A percentile compares a stretch with the other conserved stretches of the same genome.
phyloP scores from a whole-genome alignment of 345 rosid genomes.

The Jatropha curcas region DNA sequence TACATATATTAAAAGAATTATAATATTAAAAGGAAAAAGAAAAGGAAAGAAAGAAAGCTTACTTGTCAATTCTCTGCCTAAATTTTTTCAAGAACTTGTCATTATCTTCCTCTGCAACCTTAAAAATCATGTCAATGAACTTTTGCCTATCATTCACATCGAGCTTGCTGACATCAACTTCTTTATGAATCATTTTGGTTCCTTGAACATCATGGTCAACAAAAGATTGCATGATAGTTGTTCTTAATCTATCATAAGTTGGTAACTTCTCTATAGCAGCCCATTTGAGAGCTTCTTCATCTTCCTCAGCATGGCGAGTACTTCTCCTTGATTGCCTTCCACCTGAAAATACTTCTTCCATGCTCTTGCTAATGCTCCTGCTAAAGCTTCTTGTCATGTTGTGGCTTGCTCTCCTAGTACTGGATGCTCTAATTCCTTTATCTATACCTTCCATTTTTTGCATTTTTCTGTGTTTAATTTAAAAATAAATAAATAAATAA shows the following conservation, averaged over 20 bases:
- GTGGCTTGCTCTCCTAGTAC: constrained; percentile 28
- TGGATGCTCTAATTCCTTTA: constrained; percentile 25
- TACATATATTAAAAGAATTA: too few relatives aligned
- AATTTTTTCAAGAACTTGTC: constrained; percentile 72
- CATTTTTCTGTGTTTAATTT: neutral
- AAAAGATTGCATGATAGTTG: constrained; percentile 60
- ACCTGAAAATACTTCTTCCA: constrained; percentile 62
- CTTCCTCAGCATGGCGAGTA: constrained; percentile 53
- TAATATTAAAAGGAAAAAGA: neutral
- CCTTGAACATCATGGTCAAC: constrained; percentile 43
- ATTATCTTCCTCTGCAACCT: constrained; percentile 86
- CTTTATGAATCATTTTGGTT: constrained; percentile 34
- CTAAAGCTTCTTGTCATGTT: constrained; percentile 56
- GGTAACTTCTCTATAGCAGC: constrained; percentile 93
- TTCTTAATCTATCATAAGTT: constrained; percentile 73
- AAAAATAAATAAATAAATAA: too few relatives aligned
- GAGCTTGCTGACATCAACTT: constrained; percentile 75
- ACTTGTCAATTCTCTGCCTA: constrained; percentile 74
- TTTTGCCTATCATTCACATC: constrained; percentile 60
- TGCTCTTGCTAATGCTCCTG: constrained; percentile 49
- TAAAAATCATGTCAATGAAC: constrained; percentile 72
- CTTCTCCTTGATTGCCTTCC: constrained; percentile 51
- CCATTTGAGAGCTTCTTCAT: constrained; percentile 95
- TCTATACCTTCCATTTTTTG: constrained; percentile 40
- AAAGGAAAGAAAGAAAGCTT: constrained; percentile 12